Percentiles rank a stretch among this genome's conserved stretches.
These are phyloP conservation scores for Babesia sp. DNA, from an alignment of 169 alveolate genomes.

Conservation along the genomic window DNA sequence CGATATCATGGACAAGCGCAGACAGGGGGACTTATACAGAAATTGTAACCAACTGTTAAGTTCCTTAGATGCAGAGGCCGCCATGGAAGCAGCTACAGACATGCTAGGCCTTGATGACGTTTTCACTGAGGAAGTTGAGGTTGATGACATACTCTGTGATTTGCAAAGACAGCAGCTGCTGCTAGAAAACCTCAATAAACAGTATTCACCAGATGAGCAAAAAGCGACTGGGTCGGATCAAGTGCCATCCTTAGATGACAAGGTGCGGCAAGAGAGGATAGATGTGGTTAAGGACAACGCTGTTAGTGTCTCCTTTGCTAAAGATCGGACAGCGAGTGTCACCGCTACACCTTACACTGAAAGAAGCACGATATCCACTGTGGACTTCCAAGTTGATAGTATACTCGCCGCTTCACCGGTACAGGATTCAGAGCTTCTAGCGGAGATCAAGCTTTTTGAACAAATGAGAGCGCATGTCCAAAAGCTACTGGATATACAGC, in stretches of 20 bases:
- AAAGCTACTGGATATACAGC: constrained; percentile 18
- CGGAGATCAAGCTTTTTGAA: constrained; percentile 22
- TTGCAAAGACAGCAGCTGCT: constrained; percentile 24
- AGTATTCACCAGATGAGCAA: background rate
- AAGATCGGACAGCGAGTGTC: no score
- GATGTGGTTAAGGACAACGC: background rate
- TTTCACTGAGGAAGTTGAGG: background rate
- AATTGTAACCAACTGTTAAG: constrained; percentile 5
- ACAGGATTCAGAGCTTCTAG: constrained; percentile 29
- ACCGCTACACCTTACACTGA: no score
- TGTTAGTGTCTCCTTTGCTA: no score
- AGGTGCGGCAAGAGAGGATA: background rate
- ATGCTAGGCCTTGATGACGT: constrained; percentile 11
- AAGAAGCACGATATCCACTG: no score
- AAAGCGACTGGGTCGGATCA: background rate
- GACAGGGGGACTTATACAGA: constrained; percentile 33
- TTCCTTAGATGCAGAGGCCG: background rate
- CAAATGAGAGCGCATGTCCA: constrained; percentile 5
- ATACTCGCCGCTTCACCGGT: constrained; percentile 17
- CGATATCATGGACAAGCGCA: constrained; percentile 17
- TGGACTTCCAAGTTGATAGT: background rate
- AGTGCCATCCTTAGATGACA: background rate
- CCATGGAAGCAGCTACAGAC: background rate
- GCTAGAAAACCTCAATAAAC: constrained; percentile 33
- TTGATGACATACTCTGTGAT: constrained; percentile 22